Evolutionary conservation across 2,329 filamentous ascomycete species (phyloP).

Genomic region (Trichoderma sp.): DNA sequence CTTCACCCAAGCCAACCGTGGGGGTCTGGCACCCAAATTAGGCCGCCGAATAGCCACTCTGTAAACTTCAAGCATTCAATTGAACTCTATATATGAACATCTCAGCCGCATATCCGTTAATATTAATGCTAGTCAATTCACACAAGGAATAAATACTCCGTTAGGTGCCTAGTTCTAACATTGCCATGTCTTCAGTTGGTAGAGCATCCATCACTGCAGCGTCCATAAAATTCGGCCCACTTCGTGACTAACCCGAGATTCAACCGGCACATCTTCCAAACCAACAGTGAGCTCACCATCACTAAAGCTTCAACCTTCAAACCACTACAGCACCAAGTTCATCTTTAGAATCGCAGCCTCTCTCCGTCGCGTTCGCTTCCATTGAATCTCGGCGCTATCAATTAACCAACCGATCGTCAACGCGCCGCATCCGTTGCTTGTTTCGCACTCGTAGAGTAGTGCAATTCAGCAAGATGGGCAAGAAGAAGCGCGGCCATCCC

Average conservation of each 20-base stretch:
- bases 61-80: too few species aligned
- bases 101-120: neutral
- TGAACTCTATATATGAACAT: neutral
- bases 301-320: neutral
- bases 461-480: constrained; percentile 62
- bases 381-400: neutral
- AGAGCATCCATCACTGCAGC: neutral
- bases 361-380: neutral
- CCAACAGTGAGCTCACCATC: neutral
- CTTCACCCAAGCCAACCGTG: too few species aligned
- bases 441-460: neutral
- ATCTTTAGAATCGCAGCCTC: neutral
- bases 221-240: too few species aligned
- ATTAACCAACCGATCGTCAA: neutral
- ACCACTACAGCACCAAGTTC: neutral
- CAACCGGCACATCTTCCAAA: neutral
- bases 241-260: neutral
- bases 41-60: too few species aligned
- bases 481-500: constrained; percentile 86
- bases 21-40: too few species aligned
- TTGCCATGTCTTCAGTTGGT: too few species aligned
- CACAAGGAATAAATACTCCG: neutral
- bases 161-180: too few species aligned
- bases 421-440: neutral
- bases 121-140: neutral